Evolutionary conservation across 2,329 filamentous ascomycete genomes (phyloP).

Genomic region (Nemania abortiva): DNA sequence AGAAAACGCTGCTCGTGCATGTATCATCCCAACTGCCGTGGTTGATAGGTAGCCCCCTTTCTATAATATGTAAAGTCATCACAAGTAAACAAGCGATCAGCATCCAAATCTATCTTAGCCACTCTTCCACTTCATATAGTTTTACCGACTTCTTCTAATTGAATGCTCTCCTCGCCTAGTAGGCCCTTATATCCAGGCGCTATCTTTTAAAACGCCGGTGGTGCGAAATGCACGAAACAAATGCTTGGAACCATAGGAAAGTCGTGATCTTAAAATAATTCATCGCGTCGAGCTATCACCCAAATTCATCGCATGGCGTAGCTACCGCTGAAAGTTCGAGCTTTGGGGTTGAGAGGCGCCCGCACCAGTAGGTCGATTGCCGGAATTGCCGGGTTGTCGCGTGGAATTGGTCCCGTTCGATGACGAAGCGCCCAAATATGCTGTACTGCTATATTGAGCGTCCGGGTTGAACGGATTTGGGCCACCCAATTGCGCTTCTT

Average conservation of each 20-base stretch:
- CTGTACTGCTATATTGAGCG: constrained; percentile 30
- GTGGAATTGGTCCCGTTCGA: constrained; percentile 33
- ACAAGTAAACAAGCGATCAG: constrained; percentile 7
- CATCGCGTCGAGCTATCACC: background rate
- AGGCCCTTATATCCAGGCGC: background rate
- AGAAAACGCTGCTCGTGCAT: constrained; percentile 7
- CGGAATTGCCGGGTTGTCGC: constrained; percentile 9
- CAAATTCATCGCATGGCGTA: constrained; percentile 1
- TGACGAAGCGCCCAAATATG: constrained; percentile 36
- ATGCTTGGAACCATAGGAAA: constrained; percentile 17
- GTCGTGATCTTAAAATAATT: constrained; percentile 12
- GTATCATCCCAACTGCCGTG: constrained; percentile 18
- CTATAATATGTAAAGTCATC: constrained; percentile 17
- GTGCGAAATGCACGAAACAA: constrained; percentile 27
- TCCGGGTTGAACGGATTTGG: constrained; percentile 41
- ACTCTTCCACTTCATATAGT: too few species aligned
- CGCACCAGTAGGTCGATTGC: constrained; percentile 29
- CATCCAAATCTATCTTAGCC: constrained; percentile 8
- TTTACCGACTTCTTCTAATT: background rate
- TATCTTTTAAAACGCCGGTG: constrained; percentile 32
- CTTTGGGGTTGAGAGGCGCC: constrained; percentile 30
- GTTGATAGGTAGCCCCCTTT: constrained; percentile 4
- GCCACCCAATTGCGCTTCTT: constrained; percentile 51
- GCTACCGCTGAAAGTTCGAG: constrained; percentile 40
- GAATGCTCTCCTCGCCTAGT: background rate